Evolutionary conservation across 2,329 filamentous ascomycete species (phyloP), one percentile per base, ranked within the genome.

Genomic region (Arachnomyces sp.): DNA sequence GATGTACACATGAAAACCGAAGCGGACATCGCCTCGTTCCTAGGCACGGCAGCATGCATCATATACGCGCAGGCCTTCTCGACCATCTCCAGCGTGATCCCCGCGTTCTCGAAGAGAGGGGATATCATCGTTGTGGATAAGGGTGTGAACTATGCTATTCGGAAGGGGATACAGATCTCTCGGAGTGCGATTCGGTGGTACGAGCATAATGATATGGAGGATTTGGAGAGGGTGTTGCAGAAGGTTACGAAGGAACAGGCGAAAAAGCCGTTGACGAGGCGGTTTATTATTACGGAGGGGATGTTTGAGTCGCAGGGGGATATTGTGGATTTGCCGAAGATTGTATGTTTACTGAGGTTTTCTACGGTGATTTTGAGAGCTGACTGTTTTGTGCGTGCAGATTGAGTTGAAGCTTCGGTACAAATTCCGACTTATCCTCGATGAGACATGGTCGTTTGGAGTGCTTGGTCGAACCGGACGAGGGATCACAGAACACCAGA

Each of bases 1-100:
- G 92, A 98, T 65, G 89, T 96, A 34, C 92, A 98, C 65, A 90
- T 95, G 78, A 92, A 93, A 71, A 88, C 87, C 12, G 92, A 98
- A 67, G 79, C 86, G 42, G 90, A 96, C 60, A 89, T 98, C 56
- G 88, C 92, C 16, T 77, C 84, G 7, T 94, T 90, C 59, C 67
- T 98, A 17, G 92, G 92, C 16, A 86, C 86, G 1, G 80, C 89
- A 40, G 82, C 84, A 25, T 93, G 87, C 58, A 96, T 98, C 51
- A 81, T 98, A 44, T 98, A 98, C 58, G 86, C 92, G 1, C 92
- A 98, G 60, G 83, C 89, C 3, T 96, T 98, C 61, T 94, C 86
- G 17, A 95, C 92, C 31, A 93, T 96, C 45, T 89, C 86, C n/a
- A 90, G 85, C 59, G 89, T 96, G 15, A 95, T 98, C 46, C 93